phyloP scores from a whole-genome alignment of 768 basidiomycete genomes.

The Hericium erinaceus region DNA sequence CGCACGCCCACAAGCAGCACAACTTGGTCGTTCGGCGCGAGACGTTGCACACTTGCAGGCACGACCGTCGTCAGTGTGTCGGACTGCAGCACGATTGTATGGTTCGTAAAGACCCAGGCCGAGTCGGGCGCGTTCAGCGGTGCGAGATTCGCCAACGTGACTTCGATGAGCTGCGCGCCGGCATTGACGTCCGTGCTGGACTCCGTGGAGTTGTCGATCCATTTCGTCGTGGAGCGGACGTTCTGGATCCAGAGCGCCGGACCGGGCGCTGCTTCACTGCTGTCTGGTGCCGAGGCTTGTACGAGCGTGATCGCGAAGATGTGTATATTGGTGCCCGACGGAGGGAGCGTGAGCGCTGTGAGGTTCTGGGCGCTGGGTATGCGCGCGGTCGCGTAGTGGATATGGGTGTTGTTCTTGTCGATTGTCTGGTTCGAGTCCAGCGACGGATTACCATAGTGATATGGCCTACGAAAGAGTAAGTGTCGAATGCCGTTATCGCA shows the following conservation, averaged over 20 bases:
- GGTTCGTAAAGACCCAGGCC: conserved; percentile 15
- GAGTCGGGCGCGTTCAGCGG: conserved; percentile 27
- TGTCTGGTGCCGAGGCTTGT: conserved; percentile 3
- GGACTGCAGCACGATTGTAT: neutral
- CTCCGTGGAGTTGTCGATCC: conserved; percentile 25
- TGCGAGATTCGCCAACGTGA: conserved; percentile 44
- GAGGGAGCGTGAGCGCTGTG: conserved; percentile 36
- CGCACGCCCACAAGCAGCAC: conserved; percentile 38
- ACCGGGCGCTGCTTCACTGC: neutral
- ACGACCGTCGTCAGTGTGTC: neutral
- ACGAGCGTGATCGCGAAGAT: conserved; percentile 33
- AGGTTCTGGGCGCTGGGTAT: conserved; percentile 28
- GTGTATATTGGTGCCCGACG: conserved; percentile 20
- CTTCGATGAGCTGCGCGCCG: conserved; percentile 39
- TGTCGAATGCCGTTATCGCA: neutral
- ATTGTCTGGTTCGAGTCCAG: conserved; percentile 25
- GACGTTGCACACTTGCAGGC: conserved; percentile 33
- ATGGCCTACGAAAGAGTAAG: conserved; percentile 29
- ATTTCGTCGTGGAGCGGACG: conserved; percentile 38
- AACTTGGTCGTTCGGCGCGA: conserved; percentile 42
- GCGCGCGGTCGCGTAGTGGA: conserved; percentile 36
- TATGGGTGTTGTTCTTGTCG: conserved; percentile 34
- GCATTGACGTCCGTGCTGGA: conserved; percentile 11
- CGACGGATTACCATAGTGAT: conserved; percentile 24
- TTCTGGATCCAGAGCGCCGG: conserved; percentile 32